Percentiles rank a stretch among this genome's conserved stretches.
Conservation (phyloP, 257 asterid genomes). For the Lavandula angustifolia region DNA sequence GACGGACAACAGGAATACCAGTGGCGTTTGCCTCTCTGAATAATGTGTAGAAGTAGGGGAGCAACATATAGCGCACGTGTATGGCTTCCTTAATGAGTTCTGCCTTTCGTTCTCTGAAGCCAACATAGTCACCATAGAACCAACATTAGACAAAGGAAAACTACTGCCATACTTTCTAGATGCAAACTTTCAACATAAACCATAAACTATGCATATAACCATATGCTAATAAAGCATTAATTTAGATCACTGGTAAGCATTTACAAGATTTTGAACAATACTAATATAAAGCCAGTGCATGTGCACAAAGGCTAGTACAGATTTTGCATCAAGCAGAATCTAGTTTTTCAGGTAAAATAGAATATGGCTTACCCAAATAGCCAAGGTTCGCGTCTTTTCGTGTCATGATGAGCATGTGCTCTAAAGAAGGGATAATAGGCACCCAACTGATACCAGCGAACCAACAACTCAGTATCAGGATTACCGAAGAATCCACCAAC, state of each 20-base stretch:
- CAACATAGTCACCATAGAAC: conserved; percentile 18
- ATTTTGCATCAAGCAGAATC: conserved; percentile 8
- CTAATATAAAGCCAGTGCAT: neutral
- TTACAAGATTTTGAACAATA: conserved; percentile 1
- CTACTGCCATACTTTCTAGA: neutral
- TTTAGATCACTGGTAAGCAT: neutral
- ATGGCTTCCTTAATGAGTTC: conserved; percentile 85
- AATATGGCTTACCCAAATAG: conserved; percentile 75
- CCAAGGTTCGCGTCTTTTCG: conserved; percentile 98
- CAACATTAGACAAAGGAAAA: conserved; percentile 20
- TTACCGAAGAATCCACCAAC: conserved; percentile 98
- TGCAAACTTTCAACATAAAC: neutral
- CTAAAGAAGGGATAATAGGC: conserved; percentile 98
- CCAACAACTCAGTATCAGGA: conserved; percentile 84
- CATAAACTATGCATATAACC: neutral
- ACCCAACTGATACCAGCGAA: conserved; percentile 99
- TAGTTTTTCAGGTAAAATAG: conserved; percentile 23
- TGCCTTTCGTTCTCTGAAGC: conserved; percentile 76
- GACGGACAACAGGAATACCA: conserved; percentile 88
- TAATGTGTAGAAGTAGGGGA: conserved; percentile 89
- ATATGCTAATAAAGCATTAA: neutral
- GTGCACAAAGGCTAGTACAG: neutral
- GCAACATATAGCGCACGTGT: conserved; percentile 77
- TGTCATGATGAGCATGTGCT: conserved; percentile 98
- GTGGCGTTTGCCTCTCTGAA: conserved; percentile 91